phyloP scores from a whole-genome alignment of 1,284 basidiomycete species.

The Naganishia sp. region DNA sequence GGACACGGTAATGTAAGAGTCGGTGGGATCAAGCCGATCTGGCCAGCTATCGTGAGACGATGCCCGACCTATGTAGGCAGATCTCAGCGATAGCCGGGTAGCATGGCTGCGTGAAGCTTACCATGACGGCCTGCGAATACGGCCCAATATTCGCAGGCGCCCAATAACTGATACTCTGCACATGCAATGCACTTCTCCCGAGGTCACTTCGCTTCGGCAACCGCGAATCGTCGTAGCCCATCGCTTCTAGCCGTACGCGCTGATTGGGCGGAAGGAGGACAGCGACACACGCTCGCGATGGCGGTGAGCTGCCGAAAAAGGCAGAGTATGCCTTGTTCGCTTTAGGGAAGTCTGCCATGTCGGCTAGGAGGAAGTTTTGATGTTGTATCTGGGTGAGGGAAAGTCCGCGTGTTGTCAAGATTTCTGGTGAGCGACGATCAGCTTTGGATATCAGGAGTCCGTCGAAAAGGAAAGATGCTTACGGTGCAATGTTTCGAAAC shows the following conservation, averaged over 20 bases:
- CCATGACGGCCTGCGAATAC: slow-evolving; percentile 88
- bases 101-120: slow-evolving; percentile 54
- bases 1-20: slow-evolving; percentile 61
- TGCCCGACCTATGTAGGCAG: slow-evolving; percentile 62
- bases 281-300: slow-evolving; percentile 87
- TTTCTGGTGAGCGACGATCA: slow-evolving; percentile 52
- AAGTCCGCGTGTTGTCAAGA: slow-evolving; percentile 58
- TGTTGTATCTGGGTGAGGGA: slow-evolving; percentile 67
- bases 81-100: slow-evolving; percentile 23
- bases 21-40: slow-evolving; percentile 85
- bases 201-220: slow-evolving; percentile 33
- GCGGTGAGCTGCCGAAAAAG: slow-evolving; percentile 88
- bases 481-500: slow-evolving; percentile 42
- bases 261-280: slow-evolving; percentile 65
- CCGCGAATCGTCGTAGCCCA: slow-evolving; percentile 62
- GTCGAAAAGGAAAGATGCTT: slow-evolving; percentile 52
- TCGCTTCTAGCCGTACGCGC: slow-evolving; percentile 72
- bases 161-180: slow-evolving; percentile 96
- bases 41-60: slow-evolving; percentile 84
- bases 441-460: background rate
- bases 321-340: slow-evolving; percentile 76
- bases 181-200: slow-evolving; percentile 77
- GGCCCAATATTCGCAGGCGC: slow-evolving; percentile 98
- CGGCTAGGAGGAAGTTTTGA: slow-evolving; percentile 81
- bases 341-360: slow-evolving; percentile 71